These are phyloP conservation scores for Panicum hallii DNA, from an alignment of 202 grass and related monocot species.

Conservation along the genomic window DNA sequence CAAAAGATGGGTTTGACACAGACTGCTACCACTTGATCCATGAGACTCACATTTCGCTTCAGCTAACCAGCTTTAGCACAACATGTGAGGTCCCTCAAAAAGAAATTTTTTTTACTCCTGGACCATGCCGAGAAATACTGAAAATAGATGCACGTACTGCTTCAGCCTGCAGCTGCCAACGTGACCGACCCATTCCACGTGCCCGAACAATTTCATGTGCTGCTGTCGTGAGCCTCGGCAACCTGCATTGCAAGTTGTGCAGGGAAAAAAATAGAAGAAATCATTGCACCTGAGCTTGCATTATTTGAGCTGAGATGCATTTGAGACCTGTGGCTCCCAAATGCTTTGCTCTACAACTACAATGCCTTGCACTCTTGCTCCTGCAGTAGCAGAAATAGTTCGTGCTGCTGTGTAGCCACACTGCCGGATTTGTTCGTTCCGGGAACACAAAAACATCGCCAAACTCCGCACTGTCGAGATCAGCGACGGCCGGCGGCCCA, in stretches of 20 bases:
- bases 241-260: neutral
- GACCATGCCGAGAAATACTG: neutral
- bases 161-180: neutral
- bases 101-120: neutral
- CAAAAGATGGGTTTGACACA: neutral
- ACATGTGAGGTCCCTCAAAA: neutral
- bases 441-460: neutral
- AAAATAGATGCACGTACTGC: neutral
- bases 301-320: neutral
- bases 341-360: too few relatives aligned
- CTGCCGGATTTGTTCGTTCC: neutral
- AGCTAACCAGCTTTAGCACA: neutral
- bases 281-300: neutral
- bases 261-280: neutral
- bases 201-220: conserved; percentile 7
- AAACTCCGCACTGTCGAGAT: neutral
- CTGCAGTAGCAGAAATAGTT: too few relatives aligned
- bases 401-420: neutral
- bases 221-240: neutral
- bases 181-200: conserved; percentile 2
- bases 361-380: too few relatives aligned
- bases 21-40: conserved; percentile 10
- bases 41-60: conserved; percentile 16
- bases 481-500: neutral
- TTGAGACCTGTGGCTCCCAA: neutral